These are phyloP conservation scores for Pseudogymnoascus destructans DNA, from an alignment of 2,329 filamentous ascomycete species.

Conservation along the genomic window DNA sequence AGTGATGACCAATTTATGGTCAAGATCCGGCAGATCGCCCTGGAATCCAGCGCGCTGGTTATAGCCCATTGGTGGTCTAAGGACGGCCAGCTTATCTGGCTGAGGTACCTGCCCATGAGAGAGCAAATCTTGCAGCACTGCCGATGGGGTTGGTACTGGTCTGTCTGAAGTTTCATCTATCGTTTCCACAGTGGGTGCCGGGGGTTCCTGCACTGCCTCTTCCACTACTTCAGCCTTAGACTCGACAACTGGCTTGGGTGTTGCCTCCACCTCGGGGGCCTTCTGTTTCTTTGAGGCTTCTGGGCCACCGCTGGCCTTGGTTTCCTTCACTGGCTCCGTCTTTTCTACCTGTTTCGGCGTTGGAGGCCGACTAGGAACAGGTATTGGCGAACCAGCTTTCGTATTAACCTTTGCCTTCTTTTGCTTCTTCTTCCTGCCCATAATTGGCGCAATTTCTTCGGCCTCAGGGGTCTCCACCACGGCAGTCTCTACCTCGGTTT, in stretches of 20 bases:
- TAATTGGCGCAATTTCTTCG: conserved; percentile 51
- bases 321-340: conserved; percentile 10
- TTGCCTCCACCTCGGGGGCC: conserved; percentile 14
- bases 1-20: conserved; percentile 34
- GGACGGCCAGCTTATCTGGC: conserved; percentile 29
- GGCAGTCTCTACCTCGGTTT: conserved; percentile 40
- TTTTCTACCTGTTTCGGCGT: conserved; percentile 15
- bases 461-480: conserved; percentile 28
- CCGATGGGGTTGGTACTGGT: conserved; percentile 21
- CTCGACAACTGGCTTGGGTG: conserved; percentile 13
- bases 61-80: conserved; percentile 28
- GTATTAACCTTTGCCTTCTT: conserved; percentile 53
- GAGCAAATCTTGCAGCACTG: conserved; percentile 30
- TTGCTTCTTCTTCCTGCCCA: conserved; percentile 74
- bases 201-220: conserved; percentile 17
- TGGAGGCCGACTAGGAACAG: conserved; percentile 19
- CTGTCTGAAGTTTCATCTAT: conserved; percentile 23
- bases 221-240: conserved; percentile 15
- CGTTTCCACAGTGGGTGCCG: conserved; percentile 16
- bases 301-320: neutral
- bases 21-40: conserved; percentile 16
- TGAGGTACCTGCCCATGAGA: conserved; percentile 26
- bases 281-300: conserved; percentile 11
- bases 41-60: conserved; percentile 26
- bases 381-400: conserved; percentile 20